Percentiles rank a stretch among this genome's conserved stretches.
Evolutionary conservation across 345 rosid genomes (phyloP).

Genomic region (Salix suchowensis): DNA sequence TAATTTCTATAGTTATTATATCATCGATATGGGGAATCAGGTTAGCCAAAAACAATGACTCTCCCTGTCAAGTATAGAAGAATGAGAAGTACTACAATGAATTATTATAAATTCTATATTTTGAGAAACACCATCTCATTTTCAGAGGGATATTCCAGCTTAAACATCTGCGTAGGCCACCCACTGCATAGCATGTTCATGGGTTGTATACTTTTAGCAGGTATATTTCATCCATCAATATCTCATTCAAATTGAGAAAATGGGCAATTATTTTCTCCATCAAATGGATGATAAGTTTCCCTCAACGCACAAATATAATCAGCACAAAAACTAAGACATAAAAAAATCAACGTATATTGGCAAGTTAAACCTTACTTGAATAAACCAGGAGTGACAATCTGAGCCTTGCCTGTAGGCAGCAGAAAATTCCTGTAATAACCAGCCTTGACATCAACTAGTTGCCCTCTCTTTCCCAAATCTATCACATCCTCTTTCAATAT

Average conservation of each 20-base stretch:
- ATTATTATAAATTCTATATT: neutral
- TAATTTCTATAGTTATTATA: neutral
- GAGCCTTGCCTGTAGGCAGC: constrained; percentile 75
- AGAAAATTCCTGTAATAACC: constrained; percentile 87
- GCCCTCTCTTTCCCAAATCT: constrained; percentile 70
- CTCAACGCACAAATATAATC: neutral
- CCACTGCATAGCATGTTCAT: neutral
- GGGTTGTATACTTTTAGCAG: neutral
- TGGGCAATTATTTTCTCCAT: neutral
- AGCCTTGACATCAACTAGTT: constrained; percentile 76
- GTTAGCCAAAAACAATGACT: neutral
- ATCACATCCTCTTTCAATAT: constrained; percentile 82
- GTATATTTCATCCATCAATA: neutral
- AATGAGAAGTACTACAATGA: neutral
- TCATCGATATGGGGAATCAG: neutral
- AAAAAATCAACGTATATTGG: neutral
- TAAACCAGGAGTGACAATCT: constrained; percentile 66
- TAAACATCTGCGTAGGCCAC: neutral
- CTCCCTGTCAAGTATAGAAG: neutral
- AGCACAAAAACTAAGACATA: neutral
- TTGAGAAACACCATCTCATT: neutral
- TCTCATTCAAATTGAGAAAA: neutral
- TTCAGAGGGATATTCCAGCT: neutral
- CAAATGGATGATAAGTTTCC: neutral
- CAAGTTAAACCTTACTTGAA: constrained; percentile 55